Evolutionary conservation across 139 green algal genomes (phyloP).

Genomic region (Parachlorella kessleri): DNA sequence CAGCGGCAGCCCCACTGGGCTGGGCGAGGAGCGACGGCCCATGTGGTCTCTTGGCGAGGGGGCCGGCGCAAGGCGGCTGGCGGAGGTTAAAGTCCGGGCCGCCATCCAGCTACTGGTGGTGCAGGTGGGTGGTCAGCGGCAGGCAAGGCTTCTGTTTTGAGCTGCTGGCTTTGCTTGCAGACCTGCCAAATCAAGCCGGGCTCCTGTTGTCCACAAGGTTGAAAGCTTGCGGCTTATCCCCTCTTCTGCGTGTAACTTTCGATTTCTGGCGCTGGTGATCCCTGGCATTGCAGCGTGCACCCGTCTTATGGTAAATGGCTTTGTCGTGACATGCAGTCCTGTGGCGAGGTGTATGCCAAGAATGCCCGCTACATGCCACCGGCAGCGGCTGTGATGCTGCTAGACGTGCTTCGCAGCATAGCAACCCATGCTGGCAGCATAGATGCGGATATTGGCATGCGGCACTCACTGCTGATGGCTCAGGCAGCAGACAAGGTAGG

Average conservation of each 20-base stretch:
- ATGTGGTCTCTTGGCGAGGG: conserved; percentile 66
- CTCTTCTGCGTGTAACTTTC: too few species aligned
- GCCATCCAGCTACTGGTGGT: conserved; percentile 92
- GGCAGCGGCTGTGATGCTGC: conserved; percentile 48
- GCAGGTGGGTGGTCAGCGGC: conserved; percentile 50
- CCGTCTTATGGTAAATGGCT: too few species aligned
- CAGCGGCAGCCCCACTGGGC: background rate
- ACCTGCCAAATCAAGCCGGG: too few species aligned
- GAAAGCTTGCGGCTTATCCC: too few species aligned
- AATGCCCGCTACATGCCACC: conserved; percentile 46
- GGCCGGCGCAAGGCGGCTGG: conserved; percentile 77
- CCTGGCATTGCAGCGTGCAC: too few species aligned
- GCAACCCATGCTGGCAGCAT: conserved; percentile 59
- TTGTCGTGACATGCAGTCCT: conserved; percentile 35
- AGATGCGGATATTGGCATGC: conserved; percentile 73
- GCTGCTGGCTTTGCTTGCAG: too few species aligned
- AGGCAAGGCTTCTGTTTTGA: conserved; percentile 13
- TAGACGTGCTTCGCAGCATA: conserved; percentile 72
- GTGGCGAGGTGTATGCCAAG: conserved; percentile 64
- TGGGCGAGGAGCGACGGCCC: conserved; percentile 1
- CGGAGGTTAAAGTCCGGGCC: conserved; percentile 70
- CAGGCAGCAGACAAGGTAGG: conserved; percentile 46
- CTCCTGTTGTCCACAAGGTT: too few species aligned
- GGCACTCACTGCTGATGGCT: conserved; percentile 59
- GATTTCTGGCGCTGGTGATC: too few species aligned